phyloP scores from a whole-genome alignment of 2,329 filamentous ascomycete species.

The Xylariaceae sp. region DNA sequence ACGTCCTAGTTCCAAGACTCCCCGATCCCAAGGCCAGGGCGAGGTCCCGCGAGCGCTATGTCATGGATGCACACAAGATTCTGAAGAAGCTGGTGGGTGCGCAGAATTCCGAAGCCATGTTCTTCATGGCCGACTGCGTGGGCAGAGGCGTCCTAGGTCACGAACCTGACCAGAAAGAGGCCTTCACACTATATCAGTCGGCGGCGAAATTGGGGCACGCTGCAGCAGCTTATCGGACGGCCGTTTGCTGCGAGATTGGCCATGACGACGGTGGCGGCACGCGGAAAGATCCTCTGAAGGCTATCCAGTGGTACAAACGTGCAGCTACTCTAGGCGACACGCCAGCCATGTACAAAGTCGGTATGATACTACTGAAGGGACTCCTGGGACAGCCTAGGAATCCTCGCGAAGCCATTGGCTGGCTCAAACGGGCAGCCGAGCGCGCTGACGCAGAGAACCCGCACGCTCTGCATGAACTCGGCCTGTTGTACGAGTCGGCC shows the following conservation, averaged over 20 bases:
- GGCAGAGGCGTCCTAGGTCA: conserved; percentile 75
- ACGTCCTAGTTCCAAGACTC: conserved; percentile 60
- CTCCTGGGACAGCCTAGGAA: conserved; percentile 82
- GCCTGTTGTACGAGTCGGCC: conserved; percentile 59
- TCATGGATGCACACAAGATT: conserved; percentile 81
- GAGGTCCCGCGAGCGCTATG: conserved; percentile 76
- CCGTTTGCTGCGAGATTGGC: conserved; percentile 95
- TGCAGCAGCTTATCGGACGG: conserved; percentile 85
- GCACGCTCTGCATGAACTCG: conserved; percentile 88
- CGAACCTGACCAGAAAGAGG: conserved; percentile 82
- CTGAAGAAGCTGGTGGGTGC: conserved; percentile 77
- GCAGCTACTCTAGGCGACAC: conserved; percentile 85
- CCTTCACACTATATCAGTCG: conserved; percentile 87
- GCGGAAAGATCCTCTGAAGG: conserved; percentile 82
- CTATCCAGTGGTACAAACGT: conserved; percentile 96
- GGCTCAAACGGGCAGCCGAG: conserved; percentile 91
- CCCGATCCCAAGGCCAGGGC: conserved; percentile 66
- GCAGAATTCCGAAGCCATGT: conserved; percentile 82
- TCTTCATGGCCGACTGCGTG: conserved; percentile 84
- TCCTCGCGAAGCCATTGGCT: conserved; percentile 77
- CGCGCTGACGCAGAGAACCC: conserved; percentile 84
- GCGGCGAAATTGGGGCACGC: conserved; percentile 86
- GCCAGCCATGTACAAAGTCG: conserved; percentile 96
- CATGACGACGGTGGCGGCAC: conserved; percentile 92
- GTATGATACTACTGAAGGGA: conserved; percentile 91